Conservation (phyloP, 805 yeast species). For the Metschnikowia proteae region DNA sequence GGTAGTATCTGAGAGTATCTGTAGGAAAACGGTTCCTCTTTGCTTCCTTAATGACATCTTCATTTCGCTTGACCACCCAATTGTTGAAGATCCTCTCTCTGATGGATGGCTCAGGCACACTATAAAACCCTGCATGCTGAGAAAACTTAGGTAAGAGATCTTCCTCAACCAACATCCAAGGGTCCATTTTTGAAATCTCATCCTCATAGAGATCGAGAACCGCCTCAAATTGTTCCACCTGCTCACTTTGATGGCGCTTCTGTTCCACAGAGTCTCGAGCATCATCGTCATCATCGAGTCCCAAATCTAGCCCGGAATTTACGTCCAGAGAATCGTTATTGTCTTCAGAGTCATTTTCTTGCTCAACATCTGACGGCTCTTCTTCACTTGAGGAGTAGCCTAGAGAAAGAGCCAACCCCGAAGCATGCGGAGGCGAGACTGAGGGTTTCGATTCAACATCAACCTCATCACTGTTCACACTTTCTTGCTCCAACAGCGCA, state of each 20-base stretch:
- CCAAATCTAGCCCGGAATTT: constrained; percentile 17
- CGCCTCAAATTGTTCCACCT: constrained; percentile 17
- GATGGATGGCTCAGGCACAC: constrained; percentile 16
- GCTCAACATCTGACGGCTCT: constrained; percentile 8
- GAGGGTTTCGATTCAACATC: background rate
- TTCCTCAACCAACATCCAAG: constrained; percentile 39
- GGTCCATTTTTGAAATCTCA: constrained; percentile 30
- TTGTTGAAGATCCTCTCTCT: constrained; percentile 16
- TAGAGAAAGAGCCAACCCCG: constrained; percentile 12
- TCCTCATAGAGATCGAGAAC: constrained; percentile 25
- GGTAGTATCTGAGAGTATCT: constrained; percentile 20
- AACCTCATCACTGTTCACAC: background rate
- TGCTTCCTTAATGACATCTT: background rate
- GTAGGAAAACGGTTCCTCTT: constrained; percentile 19
- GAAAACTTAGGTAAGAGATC: constrained; percentile 28
- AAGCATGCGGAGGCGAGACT: background rate
- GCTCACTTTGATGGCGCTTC: background rate
- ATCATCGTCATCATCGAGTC: constrained; percentile 8
- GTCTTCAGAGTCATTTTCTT: constrained; percentile 4
- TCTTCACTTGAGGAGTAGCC: constrained; percentile 29
- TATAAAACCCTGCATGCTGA: constrained; percentile 27
- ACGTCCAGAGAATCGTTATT: background rate
- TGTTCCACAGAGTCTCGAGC: background rate
- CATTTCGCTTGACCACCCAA: constrained; percentile 8
- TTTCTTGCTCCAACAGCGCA: background rate